These are phyloP conservation scores for Gentiana straminea DNA, from an alignment of 257 asterid genomes.

Conservation along the genomic window DNA sequence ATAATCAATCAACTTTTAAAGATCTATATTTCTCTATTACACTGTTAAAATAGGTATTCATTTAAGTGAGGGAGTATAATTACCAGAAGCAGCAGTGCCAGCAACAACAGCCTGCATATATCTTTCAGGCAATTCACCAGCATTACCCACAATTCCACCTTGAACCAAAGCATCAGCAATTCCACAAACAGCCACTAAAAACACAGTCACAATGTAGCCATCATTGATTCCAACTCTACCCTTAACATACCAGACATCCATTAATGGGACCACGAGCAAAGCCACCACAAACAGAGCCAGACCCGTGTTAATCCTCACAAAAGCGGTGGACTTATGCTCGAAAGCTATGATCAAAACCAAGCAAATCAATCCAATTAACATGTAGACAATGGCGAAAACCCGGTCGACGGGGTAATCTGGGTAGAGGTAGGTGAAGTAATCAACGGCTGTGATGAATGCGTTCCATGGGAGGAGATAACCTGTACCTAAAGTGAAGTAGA, in stretches of 20 bases:
- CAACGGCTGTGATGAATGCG: slow-evolving; percentile 96
- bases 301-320: slow-evolving; percentile 59
- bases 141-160: slow-evolving; percentile 79
- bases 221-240: slow-evolving; percentile 63
- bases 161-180: slow-evolving; percentile 88
- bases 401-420: slow-evolving; percentile 77
- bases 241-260: slow-evolving; percentile 59
- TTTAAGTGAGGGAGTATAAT: neutral
- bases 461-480: slow-evolving; percentile 95
- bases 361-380: slow-evolving; percentile 44
- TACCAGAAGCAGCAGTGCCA: slow-evolving; percentile 96
- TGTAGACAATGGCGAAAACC: slow-evolving; percentile 57
- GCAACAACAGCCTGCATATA: slow-evolving; percentile 93
- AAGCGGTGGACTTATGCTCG: slow-evolving; percentile 45
- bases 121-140: slow-evolving; percentile 86
- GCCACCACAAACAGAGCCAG: slow-evolving; percentile 43
- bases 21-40: too few species aligned
- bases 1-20: too few species aligned
- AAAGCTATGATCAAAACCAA: slow-evolving; percentile 46
- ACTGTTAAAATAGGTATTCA: too few species aligned
- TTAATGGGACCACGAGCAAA: slow-evolving; percentile 58
- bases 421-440: slow-evolving; percentile 78
- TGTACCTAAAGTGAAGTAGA: slow-evolving; percentile 69
- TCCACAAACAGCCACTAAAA: slow-evolving; percentile 49
- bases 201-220: slow-evolving; percentile 57